These are phyloP conservation scores for Cladosporium oxysporum DNA, from an alignment of 2,329 filamentous ascomycete genomes.

Conservation along the genomic window DNA sequence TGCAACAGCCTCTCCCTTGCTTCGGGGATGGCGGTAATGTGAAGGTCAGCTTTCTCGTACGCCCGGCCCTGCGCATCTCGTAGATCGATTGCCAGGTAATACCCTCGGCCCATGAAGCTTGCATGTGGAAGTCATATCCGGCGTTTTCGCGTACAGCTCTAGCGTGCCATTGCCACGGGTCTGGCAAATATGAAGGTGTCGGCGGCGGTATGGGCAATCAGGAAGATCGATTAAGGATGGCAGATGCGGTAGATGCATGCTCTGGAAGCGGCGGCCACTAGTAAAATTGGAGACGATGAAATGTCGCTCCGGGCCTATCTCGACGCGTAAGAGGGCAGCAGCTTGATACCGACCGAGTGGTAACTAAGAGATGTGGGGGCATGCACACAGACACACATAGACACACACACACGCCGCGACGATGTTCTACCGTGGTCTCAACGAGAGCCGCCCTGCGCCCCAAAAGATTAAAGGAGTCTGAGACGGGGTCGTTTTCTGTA, in stretches of 20 bases:
- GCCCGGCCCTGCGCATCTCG: not conserved
- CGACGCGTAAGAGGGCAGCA: not conserved
- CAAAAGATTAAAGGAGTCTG: not conserved
- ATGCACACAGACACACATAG: not conserved
- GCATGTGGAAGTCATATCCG: slow-evolving; percentile 12
- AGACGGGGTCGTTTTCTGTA: not conserved
- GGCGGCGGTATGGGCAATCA: not conserved
- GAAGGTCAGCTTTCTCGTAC: not conserved
- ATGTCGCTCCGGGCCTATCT: slow-evolving; percentile 6
- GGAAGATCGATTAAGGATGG: slow-evolving; percentile 1
- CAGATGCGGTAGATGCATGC: not conserved
- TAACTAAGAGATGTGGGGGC: not conserved
- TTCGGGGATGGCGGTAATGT: not conserved
- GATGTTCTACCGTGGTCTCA: slow-evolving; percentile 5
- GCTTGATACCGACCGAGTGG: slow-evolving; percentile 4
- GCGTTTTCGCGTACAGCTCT: slow-evolving; percentile 9
- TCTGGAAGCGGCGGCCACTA: not conserved
- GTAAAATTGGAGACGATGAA: not conserved
- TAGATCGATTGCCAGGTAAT: not conserved
- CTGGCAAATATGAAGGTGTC: not conserved
- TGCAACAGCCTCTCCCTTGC: not conserved
- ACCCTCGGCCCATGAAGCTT: slow-evolving; percentile 6
- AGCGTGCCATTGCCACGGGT: slow-evolving; percentile 2
- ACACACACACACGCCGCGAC: not conserved
- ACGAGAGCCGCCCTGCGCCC: not conserved